phyloP scores from a whole-genome alignment of 2,329 filamentous ascomycete genomes.

The Hypoxylon sp. region DNA sequence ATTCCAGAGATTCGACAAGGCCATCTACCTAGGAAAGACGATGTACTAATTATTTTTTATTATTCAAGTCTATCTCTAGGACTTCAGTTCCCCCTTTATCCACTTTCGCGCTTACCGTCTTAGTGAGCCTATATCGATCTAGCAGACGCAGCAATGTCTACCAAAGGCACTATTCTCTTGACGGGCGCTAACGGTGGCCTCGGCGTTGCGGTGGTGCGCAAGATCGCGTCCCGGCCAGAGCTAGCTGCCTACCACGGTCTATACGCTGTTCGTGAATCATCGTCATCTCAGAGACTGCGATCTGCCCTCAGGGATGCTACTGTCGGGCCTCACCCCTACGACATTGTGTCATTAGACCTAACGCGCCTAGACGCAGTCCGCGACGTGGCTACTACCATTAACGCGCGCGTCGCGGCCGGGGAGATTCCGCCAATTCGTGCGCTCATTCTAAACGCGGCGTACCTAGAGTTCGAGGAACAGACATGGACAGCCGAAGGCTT shows the following conservation, averaged over 20 bases:
- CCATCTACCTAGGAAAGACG: background rate
- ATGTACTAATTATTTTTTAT: background rate
- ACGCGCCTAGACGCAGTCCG: constrained; percentile 31
- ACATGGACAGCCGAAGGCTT: constrained; percentile 41
- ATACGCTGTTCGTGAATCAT: background rate
- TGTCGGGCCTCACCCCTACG: constrained; percentile 8
- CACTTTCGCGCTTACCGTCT: too few species aligned
- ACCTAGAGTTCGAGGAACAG: constrained; percentile 46
- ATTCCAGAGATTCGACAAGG: too few species aligned
- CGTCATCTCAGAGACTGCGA: background rate
- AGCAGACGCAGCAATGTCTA: background rate
- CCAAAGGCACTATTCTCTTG: background rate
- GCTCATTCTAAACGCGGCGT: constrained; percentile 57
- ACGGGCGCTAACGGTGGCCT: background rate
- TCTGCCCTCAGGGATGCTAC: background rate
- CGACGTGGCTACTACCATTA: constrained; percentile 18
- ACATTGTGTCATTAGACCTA: constrained; percentile 34
- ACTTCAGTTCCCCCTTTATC: too few species aligned
- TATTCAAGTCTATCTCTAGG: background rate
- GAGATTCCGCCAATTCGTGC: constrained; percentile 58
- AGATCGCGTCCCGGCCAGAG: background rate
- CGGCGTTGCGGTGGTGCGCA: background rate
- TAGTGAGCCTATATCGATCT: background rate
- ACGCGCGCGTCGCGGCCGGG: constrained; percentile 37
- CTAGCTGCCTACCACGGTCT: background rate